Percentiles rank a stretch among this genome's conserved stretches.
Conservation (phyloP, 1,284 basidiomycete genomes). For the Ganoderma lucidum region DNA sequence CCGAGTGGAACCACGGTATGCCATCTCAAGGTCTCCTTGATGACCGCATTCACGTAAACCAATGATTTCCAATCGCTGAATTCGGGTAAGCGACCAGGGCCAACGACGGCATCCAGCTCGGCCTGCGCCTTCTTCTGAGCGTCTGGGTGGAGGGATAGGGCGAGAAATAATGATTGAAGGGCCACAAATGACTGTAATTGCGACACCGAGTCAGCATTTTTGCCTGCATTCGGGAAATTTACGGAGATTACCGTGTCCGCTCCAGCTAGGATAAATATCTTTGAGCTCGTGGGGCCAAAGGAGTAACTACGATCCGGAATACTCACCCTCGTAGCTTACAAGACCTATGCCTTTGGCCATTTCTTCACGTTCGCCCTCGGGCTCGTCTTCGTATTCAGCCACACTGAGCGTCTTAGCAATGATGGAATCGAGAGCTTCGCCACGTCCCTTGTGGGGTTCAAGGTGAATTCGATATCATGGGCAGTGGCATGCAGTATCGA, state of each 20-base stretch:
- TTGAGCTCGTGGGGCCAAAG: background rate
- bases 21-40: conserved; percentile 15
- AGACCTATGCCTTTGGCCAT: background rate
- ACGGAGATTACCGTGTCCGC: background rate
- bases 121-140: conserved; percentile 33
- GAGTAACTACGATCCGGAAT: background rate
- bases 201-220: background rate
- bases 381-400: background rate
- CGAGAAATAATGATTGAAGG: conserved; percentile 30
- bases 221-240: background rate
- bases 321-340: background rate
- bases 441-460: background rate
- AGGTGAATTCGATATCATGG: background rate
- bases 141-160: conserved; percentile 34
- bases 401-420: background rate
- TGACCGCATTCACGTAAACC: conserved; percentile 32
- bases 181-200: conserved; percentile 34
- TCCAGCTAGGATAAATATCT: background rate
- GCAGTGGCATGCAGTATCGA: background rate
- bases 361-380: background rate
- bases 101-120: conserved; percentile 39
- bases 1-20: background rate
- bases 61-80: conserved; percentile 26
- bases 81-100: conserved; percentile 27
- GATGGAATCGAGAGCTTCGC: background rate